A percentile compares a stretch with the other conserved stretches of the same genome.
Evolutionary conservation across 331 rosid genomes (phyloP).

Genomic region (Acacia pycnantha): DNA sequence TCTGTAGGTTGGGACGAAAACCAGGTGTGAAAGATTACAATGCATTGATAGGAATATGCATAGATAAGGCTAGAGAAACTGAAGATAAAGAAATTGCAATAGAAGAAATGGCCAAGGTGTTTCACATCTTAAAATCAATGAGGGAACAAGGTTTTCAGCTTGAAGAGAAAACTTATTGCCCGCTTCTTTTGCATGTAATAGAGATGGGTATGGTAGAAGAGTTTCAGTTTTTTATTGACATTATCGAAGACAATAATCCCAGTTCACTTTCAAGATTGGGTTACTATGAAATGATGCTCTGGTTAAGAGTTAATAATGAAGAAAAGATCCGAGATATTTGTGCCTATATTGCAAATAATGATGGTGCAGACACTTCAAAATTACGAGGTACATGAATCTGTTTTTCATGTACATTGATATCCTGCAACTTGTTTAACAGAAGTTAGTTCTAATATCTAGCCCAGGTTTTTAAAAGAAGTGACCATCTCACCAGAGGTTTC

Average conservation of each 20-base stretch:
- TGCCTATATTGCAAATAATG: slow-evolving; percentile 41
- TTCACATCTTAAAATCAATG: slow-evolving; percentile 55
- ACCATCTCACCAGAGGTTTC: slow-evolving; percentile 5
- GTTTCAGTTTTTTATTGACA: slow-evolving; percentile 52
- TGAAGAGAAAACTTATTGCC: slow-evolving; percentile 65
- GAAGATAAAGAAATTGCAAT: slow-evolving; percentile 45
- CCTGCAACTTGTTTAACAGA: slow-evolving; percentile 13
- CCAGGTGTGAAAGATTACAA: slow-evolving; percentile 59
- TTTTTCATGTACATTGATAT: slow-evolving; percentile 2
- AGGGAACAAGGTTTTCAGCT: slow-evolving; percentile 62
- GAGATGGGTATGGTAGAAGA: slow-evolving; percentile 73
- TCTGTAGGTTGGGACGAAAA: slow-evolving; percentile 59
- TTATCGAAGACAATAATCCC: slow-evolving; percentile 58
- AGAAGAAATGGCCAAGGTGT: slow-evolving; percentile 57
- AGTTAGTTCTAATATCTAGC: slow-evolving; percentile 24
- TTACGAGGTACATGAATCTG: slow-evolving; percentile 54
- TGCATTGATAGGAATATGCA: slow-evolving; percentile 51
- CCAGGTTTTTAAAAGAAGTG: slow-evolving; percentile 8
- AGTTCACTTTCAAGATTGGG: slow-evolving; percentile 53
- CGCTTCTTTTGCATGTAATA: slow-evolving; percentile 56
- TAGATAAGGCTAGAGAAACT: slow-evolving; percentile 58
- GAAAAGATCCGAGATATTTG: slow-evolving; percentile 70
- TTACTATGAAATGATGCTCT: slow-evolving; percentile 81
- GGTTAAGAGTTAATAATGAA: slow-evolving; percentile 56
- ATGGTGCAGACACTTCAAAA: slow-evolving; percentile 36